Base-by-base conservation (phyloP, 805 yeast species). In the Metschnikowia lunata region DNA sequence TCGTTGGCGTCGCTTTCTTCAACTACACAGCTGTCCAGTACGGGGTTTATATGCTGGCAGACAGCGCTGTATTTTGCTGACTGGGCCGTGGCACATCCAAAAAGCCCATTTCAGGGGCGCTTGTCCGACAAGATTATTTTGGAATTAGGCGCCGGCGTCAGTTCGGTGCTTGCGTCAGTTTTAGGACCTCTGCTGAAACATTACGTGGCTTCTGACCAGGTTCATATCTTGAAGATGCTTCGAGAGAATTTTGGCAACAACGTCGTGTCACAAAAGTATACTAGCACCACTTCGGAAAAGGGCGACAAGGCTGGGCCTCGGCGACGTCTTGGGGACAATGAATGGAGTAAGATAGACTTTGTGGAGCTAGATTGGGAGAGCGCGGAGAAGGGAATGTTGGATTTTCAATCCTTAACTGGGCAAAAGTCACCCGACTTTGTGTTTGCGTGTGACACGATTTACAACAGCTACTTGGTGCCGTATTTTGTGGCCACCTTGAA, bases 31-130 rank as follows among this genome's bases (percentile, higher is more conserved):
- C 34, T 62, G 12, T 67, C 75, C 14, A 74, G 83, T 5, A 82
- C 88, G 0, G 89, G 89, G 10, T 83, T 76, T 47, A 74, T 82
- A 4, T 64, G 82, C 33, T 83, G 89, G 89, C 64, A 66, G 34
- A 65, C 79, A 1, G 68, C 80, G 1, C 68, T 72, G 2, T 55
- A 66, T 2, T 63, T 83, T 33, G 70, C 71, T 1, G 74, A 79
- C 35, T 83, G 88, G 88, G 37, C 80, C 2, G 18, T 71, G n/a
- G 51, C 59, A 18, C 56, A 53, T 15, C 36, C 37, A 0, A 42
- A 40, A 27, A 60, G 67, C 36, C 72, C 72, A 1, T 54, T 70
- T 15, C 27, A 29, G 36, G 14, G n/a, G 26, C 11, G n/a, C 31
- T 27, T 42, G 15, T 29, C 32, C 30, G 42, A 51, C 12, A 49